Base-by-base conservation (phyloP, 225 moss, liverwort and hornwort species). In the Polytrichum formosum region DNA sequence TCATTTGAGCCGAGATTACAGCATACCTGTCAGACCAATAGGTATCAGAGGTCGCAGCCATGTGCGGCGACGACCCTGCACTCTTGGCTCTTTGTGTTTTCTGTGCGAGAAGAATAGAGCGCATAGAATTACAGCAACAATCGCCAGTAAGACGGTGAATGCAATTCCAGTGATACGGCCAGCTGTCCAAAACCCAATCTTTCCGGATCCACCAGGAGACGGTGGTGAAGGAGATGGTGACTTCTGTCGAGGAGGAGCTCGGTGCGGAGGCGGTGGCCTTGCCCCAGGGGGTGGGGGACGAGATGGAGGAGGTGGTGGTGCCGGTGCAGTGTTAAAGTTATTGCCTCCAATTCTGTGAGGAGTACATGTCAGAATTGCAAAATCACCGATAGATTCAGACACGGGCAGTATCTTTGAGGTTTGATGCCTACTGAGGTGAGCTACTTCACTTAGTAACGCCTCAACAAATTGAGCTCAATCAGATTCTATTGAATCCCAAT, bases 271-370 rank as follows among this genome's bases (percentile, higher is more conserved):
- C 46, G 86, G 64, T 74, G 56, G 60, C 31, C 35, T 54, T 29
- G 73, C 16, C 13, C 46, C 46, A 46, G 46, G 46, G 71, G 61
- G 53, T 26, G 8, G 80, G 68, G 56, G 65, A 37, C 27, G 68
- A 62, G 69, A 59, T 58, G 79, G 69, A 66, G 74, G 72, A 22
- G 85, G 90, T 26, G 87, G 79, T 26, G 88, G 82, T 64, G 91
- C 72, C 56, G 86, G 84, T 76, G 81, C 76, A 67, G 25, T 62
- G 70, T 73, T 89, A 70, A 89, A 79, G 65, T 87, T 81, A 72
- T 90, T 90, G 22, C 90, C 90, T 26, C 68, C 75, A 74, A 74
- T 75, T 71, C 90, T 90, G 81, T 53, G 68, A 58, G 35, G 53
- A 54, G 46, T 16, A 53, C 46, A 46, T 46, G 46, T 46, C 46